Base-by-base conservation (phyloP, 1,139 yeast species). In the Blastobotrys buckinghamii region DNA sequence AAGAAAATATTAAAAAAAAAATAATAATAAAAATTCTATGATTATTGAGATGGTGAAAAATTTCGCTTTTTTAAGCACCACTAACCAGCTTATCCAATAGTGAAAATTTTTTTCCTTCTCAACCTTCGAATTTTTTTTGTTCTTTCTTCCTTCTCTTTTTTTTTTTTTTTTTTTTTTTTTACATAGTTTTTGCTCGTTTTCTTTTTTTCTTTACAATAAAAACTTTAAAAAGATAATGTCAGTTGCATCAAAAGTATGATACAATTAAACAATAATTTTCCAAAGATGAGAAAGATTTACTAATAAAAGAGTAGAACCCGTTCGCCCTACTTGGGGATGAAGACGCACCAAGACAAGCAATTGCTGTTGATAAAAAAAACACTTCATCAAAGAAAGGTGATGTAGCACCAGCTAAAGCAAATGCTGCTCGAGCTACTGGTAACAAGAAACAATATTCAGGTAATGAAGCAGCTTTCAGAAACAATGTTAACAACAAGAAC, bases 371-470 rank as follows among this genome's bases (percentile, higher is more conserved):
- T 68, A 89, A 83, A 79, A 79, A 82, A 76, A 71, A 72, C 71
- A 82, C 95, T 60, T 81, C 95, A 56, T 82, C 95, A 67, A 88
- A 86, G 81, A 90, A 90, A 80, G 69, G 82, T 53, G 97, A 89
- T 68, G 82, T 75, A 58, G 81, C 95, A 56, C 95, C 96, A 63
- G 71, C 90, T 61, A 82, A 77, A 74, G 84, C 86, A 73, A 77
- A 76, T 67, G 62, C 66, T 42, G 71, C 66, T 41, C 57, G 60
- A 51, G 68, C 68, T 41, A 59, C 61, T 53, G 55, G 57, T 53
- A 59, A 60, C 56, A 66, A 74, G 71, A 75, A 82, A 66, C 77
- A 77, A 69, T 73, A 81, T 52, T 71, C 61, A 50, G 96, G 95
- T 70, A 90, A 88, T 76, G 96, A 89, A 67, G 96, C 88, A 64